Percentiles rank a stretch among this genome's conserved stretches.
phyloP scores from a whole-genome alignment of 106 monocot species.

The Ottelia alismoides region DNA sequence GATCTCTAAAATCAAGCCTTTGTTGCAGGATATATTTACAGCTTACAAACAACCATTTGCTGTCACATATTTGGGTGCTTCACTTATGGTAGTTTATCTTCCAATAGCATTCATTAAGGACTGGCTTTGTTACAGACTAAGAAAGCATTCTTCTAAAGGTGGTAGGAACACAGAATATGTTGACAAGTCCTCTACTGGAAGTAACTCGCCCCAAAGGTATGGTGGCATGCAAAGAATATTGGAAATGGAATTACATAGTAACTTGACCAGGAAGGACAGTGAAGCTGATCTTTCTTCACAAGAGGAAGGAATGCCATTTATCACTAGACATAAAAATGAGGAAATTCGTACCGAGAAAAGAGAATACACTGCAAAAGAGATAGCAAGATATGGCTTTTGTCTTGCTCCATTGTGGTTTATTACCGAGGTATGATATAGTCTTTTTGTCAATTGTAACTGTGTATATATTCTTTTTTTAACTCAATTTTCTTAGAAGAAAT shows the following conservation, averaged over 20 bases:
- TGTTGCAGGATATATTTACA: conserved; percentile 90
- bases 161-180: conserved; percentile 16
- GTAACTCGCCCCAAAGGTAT: conserved; percentile 28
- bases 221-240: conserved; percentile 45
- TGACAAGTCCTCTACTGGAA: conserved; percentile 21
- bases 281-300: conserved; percentile 31
- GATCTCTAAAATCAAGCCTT: too few species aligned
- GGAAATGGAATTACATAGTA: conserved; percentile 45
- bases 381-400: too few species aligned
- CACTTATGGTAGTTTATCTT: too few species aligned
- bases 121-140: conserved; percentile 36
- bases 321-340: conserved; percentile 22
- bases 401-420: too few species aligned
- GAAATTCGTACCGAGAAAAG: too few species aligned
- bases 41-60: conserved; percentile 89
- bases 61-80: too few species aligned
- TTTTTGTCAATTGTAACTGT: too few species aligned
- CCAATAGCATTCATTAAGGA: conserved; percentile 81
- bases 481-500: too few species aligned
- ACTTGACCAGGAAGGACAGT: conserved; percentile 49
- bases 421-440: too few species aligned
- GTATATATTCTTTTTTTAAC: too few species aligned
- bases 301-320: conserved; percentile 35
- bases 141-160: too few species aligned
- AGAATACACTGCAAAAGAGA: too few species aligned